Conservation (phyloP, 2,329 filamentous ascomycete genomes). For the Colletotrichum filicis region DNA sequence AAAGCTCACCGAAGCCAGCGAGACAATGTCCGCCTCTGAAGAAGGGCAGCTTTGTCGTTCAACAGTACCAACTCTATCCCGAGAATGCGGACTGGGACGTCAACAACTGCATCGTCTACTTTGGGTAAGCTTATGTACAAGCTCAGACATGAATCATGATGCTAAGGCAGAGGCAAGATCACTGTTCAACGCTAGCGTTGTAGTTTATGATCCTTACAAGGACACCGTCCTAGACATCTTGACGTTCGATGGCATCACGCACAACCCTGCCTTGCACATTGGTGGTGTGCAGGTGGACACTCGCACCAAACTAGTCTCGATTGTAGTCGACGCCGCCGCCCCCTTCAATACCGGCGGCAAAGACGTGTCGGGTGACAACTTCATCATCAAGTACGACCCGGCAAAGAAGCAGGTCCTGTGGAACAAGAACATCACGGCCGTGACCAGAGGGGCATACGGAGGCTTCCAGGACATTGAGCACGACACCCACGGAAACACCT, state of each 20-base stretch:
- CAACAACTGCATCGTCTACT: conserved; percentile 44
- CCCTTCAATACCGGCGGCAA: conserved; percentile 35
- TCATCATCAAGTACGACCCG: conserved; percentile 38
- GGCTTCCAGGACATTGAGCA: conserved; percentile 38
- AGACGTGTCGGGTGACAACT: conserved; percentile 37
- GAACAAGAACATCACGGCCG: conserved; percentile 35
- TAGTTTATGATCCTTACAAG: conserved; percentile 37
- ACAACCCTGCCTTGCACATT: conserved; percentile 31
- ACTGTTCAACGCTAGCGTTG: conserved; percentile 38
- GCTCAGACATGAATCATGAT: no score
- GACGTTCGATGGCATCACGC: conserved; percentile 33
- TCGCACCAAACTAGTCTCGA: conserved; percentile 31
- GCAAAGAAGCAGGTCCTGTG: conserved; percentile 34
- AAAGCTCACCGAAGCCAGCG: neutral
- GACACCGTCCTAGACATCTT: conserved; percentile 33
- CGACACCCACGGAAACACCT: conserved; percentile 36
- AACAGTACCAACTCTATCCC: conserved; percentile 47
- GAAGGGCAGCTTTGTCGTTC: conserved; percentile 39
- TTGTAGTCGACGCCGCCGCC: conserved; percentile 35
- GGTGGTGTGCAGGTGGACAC: conserved; percentile 36
- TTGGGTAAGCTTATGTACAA: conserved; percentile 38
- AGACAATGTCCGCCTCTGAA: conserved; percentile 36
- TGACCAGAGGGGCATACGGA: conserved; percentile 34
- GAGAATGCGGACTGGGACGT: conserved; percentile 49
- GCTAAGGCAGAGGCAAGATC: conserved; percentile 17